A percentile compares a stretch with the other conserved stretches of the same genome.
Conservation (phyloP, 2,329 filamentous ascomycete genomes). For the Ophiostoma tasmaniense region DNA sequence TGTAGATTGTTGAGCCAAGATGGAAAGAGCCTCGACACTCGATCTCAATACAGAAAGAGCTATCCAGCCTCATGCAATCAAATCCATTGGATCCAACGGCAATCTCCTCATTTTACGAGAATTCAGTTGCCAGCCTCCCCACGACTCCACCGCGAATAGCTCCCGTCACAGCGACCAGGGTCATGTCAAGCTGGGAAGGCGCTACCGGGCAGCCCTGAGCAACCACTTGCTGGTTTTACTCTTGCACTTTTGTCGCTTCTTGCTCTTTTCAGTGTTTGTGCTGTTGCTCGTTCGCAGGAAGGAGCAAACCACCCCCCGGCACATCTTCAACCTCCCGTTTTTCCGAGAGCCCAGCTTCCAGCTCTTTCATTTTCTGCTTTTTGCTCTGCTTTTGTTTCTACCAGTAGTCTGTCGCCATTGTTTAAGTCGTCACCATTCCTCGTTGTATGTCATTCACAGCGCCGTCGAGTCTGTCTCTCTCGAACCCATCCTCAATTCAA, state of each 20-base stretch:
- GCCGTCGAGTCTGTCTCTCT: neutral
- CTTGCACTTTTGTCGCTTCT: no score
- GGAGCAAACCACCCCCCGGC: slow-evolving; percentile 13
- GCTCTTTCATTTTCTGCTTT: slow-evolving; percentile 8
- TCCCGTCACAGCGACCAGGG: slow-evolving; percentile 15
- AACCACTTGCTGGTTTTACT: neutral
- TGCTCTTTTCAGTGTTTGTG: neutral
- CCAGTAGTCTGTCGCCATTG: neutral
- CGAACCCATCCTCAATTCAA: neutral
- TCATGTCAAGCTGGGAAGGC: slow-evolving; percentile 13
- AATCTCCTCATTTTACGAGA: neutral
- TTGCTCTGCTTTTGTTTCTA: slow-evolving; percentile 23
- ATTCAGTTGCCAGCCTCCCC: slow-evolving; percentile 12
- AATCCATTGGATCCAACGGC: neutral
- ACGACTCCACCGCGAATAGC: slow-evolving; percentile 17
- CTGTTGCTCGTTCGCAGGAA: neutral
- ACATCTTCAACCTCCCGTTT: slow-evolving; percentile 18
- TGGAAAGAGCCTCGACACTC: neutral
- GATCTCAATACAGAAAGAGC: neutral
- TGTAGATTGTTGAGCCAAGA: neutral
- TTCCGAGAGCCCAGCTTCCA: slow-evolving; percentile 9
- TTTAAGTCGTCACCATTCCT: slow-evolving; percentile 4
- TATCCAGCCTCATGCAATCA: neutral
- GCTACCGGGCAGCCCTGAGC: slow-evolving; percentile 8
- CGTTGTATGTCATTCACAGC: neutral